These are phyloP conservation scores for Hypoxylon sp. DNA, from an alignment of 2,329 filamentous ascomycete genomes.

Conservation along the genomic window DNA sequence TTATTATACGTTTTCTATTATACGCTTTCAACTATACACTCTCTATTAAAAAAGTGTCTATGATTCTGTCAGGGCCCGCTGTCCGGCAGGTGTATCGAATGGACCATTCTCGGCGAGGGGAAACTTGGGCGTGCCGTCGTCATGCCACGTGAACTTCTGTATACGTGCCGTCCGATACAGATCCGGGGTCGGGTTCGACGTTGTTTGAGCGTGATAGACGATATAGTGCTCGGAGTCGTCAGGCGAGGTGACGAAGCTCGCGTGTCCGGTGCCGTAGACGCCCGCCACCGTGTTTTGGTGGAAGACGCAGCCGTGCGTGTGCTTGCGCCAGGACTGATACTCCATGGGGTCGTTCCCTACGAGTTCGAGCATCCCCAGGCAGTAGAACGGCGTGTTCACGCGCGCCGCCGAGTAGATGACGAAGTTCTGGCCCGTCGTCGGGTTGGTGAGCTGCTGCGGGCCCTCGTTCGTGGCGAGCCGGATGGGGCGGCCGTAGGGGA, in stretches of 20 bases:
- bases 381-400: slow-evolving; percentile 50
- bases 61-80: slow-evolving; percentile 35
- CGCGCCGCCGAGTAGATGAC: slow-evolving; percentile 50
- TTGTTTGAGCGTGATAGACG: slow-evolving; percentile 49
- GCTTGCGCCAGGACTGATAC: slow-evolving; percentile 48
- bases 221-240: slow-evolving; percentile 47
- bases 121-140: slow-evolving; percentile 47
- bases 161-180: slow-evolving; percentile 46
- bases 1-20: too few species aligned
- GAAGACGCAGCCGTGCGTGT: slow-evolving; percentile 47
- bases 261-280: slow-evolving; percentile 48
- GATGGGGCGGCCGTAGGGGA: slow-evolving; percentile 46
- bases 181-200: slow-evolving; percentile 43
- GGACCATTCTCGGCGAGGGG: slow-evolving; percentile 48
- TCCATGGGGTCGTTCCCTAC: slow-evolving; percentile 49
- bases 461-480: slow-evolving; percentile 49
- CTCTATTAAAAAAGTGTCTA: slow-evolving; percentile 4
- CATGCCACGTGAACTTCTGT: slow-evolving; percentile 48
- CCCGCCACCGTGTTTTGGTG: slow-evolving; percentile 46
- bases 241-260: slow-evolving; percentile 47
- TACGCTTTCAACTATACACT: background rate
- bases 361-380: slow-evolving; percentile 48
- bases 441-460: slow-evolving; percentile 49
- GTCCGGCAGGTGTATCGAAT: slow-evolving; percentile 45
- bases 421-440: slow-evolving; percentile 48